Conservation (phyloP, 2,329 filamentous ascomycete species). For the Thelonectria blattea region DNA sequence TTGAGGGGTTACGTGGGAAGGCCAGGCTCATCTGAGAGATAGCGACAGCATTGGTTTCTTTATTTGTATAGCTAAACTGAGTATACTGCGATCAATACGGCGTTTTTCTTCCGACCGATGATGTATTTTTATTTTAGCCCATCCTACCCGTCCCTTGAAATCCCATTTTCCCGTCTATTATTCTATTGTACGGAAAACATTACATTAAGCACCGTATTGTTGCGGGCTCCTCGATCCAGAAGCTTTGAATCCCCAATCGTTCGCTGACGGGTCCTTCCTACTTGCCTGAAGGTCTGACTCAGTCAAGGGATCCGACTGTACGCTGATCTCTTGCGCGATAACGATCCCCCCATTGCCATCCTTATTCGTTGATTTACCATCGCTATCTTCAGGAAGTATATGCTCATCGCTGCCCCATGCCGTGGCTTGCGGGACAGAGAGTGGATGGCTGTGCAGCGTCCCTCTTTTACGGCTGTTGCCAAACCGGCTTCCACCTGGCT, state of each 20-base stretch:
- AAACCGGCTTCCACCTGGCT: conserved; percentile 25
- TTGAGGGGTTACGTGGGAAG: background rate
- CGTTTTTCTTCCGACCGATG: no score
- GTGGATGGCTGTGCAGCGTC: conserved; percentile 9
- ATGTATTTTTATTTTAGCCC: no score
- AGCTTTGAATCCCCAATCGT: conserved; percentile 29
- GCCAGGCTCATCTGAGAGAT: no score
- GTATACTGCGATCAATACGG: no score
- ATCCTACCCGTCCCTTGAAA: no score
- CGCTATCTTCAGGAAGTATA: conserved; percentile 22
- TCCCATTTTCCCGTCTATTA: no score
- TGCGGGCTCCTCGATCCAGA: conserved; percentile 3
- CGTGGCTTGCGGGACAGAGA: conserved; percentile 23
- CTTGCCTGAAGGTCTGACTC: background rate
- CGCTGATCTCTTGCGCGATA: conserved; percentile 29
- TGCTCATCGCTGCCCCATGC: conserved; percentile 34
- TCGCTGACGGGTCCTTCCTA: conserved; percentile 7
- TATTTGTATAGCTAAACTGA: no score
- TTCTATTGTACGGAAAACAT: background rate
- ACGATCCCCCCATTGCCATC: conserved; percentile 22
- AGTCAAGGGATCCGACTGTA: conserved; percentile 25
- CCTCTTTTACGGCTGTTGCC: conserved; percentile 19
- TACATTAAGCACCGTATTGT: background rate
- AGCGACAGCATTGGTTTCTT: no score
- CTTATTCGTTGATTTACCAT: conserved; percentile 7